Percentiles rank a stretch among this genome's conserved stretches.
phyloP scores from a whole-genome alignment of 139 green algal species.

The Micractinium sp. region DNA sequence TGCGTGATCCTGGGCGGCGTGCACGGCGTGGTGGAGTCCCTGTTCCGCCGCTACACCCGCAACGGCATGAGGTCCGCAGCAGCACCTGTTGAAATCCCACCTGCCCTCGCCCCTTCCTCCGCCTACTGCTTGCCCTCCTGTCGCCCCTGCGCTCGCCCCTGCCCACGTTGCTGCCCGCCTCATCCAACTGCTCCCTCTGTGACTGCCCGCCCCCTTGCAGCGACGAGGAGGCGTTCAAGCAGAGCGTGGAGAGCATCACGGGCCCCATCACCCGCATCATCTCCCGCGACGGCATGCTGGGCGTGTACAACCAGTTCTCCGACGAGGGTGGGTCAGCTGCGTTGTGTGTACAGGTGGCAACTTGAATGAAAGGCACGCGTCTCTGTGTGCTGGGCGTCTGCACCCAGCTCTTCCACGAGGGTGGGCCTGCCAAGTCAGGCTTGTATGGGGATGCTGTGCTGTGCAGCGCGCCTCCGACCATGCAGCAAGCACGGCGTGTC shows the following conservation, averaged over 20 bases:
- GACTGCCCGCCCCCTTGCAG: slow-evolving; percentile 20
- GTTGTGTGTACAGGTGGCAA: background rate
- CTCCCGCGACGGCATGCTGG: slow-evolving; percentile 95
- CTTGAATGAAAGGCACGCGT: background rate
- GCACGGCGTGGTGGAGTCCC: slow-evolving; percentile 97
- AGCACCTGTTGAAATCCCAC: background rate
- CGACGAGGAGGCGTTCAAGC: slow-evolving; percentile 96
- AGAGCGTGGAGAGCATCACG: slow-evolving; percentile 98
- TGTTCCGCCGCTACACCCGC: slow-evolving; percentile 93
- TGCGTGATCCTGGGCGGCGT: slow-evolving; percentile 97
- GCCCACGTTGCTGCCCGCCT: too few relatives aligned
- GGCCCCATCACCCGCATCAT: slow-evolving; percentile 95
- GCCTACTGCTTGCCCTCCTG: background rate
- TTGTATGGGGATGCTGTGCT: too few relatives aligned
- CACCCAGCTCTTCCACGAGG: background rate
- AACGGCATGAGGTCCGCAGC: slow-evolving; percentile 78
- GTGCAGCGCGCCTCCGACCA: too few relatives aligned
- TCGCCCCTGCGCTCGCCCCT: background rate
- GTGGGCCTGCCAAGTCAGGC: too few relatives aligned
- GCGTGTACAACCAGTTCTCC: slow-evolving; percentile 89
- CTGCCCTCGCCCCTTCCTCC: background rate
- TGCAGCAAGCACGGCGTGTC: too few relatives aligned
- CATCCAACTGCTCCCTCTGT: too few relatives aligned
- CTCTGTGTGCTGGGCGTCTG: background rate
- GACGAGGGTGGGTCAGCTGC: slow-evolving; percentile 43